Conservation (phyloP, 2,329 filamentous ascomycete species). For the Monilinia polystroma region DNA sequence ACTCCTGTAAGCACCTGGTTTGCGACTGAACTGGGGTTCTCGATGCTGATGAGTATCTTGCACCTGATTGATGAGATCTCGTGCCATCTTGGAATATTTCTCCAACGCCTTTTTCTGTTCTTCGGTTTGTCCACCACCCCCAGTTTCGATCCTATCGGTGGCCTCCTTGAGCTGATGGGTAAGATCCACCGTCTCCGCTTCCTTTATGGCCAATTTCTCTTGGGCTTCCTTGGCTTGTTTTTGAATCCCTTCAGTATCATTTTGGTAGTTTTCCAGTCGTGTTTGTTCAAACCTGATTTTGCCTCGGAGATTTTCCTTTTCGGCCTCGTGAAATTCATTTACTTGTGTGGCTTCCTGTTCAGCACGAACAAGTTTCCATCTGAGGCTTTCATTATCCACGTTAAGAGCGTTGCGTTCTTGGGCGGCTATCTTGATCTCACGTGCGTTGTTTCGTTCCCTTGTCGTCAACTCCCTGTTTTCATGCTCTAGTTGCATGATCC, state of each 20-base stretch:
- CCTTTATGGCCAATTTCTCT: not conserved
- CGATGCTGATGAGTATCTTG: not conserved
- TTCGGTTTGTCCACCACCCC: too few species aligned
- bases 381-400: not conserved
- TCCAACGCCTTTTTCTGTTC: not conserved
- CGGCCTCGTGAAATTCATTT: not conserved
- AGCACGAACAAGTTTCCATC: accelerated
- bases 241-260: not conserved
- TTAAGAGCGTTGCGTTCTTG: too few species aligned
- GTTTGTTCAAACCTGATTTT: not conserved
- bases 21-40: not conserved
- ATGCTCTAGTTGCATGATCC: not conserved
- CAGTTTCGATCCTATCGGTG: not conserved
- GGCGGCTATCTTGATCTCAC: too few species aligned
- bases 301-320: not conserved
- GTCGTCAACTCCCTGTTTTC: not conserved
- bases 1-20: not conserved
- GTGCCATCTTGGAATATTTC: not conserved
- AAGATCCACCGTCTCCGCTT: not conserved
- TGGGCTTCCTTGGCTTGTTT: not conserved
- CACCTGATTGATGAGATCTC: not conserved
- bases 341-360: not conserved
- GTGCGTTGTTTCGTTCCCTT: accelerated
- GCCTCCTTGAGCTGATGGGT: not conserved
- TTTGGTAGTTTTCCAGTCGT: not conserved